Percentiles rank a stretch among this genome's conserved stretches.
Evolutionary conservation across 2,329 filamentous ascomycete genomes (phyloP).

Genomic region (Fulvia fulva): DNA sequence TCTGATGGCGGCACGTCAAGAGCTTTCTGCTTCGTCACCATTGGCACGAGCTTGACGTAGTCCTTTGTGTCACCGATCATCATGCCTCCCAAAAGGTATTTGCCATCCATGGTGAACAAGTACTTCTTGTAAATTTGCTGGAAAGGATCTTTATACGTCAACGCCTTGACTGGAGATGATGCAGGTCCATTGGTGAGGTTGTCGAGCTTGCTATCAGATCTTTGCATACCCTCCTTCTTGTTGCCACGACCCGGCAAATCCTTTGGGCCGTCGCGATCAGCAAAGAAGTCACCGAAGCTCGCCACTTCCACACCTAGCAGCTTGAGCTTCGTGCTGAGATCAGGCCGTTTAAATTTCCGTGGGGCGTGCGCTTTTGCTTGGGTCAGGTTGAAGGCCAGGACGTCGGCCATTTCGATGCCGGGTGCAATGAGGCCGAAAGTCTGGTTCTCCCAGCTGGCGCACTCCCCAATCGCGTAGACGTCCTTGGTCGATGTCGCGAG

Average conservation of each 20-base stretch:
- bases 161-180: slow-evolving; percentile 66
- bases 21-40: slow-evolving; percentile 78
- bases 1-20: slow-evolving; percentile 75
- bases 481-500: slow-evolving; percentile 67
- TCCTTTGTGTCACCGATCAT: slow-evolving; percentile 93
- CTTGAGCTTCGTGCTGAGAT: slow-evolving; percentile 89
- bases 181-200: slow-evolving; percentile 53
- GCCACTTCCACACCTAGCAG: slow-evolving; percentile 86
- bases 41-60: slow-evolving; percentile 81
- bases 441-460: slow-evolving; percentile 82
- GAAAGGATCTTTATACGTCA: slow-evolving; percentile 88
- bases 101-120: slow-evolving; percentile 82
- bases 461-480: slow-evolving; percentile 87
- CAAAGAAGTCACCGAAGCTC: slow-evolving; percentile 91
- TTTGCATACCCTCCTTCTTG: slow-evolving; percentile 41
- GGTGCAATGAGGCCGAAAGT: slow-evolving; percentile 87
- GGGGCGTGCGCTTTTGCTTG: slow-evolving; percentile 69
- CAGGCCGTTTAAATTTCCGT: slow-evolving; percentile 71
- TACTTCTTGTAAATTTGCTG: slow-evolving; percentile 90
- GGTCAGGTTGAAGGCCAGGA: slow-evolving; percentile 86
- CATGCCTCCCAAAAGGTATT: slow-evolving; percentile 90
- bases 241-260: slow-evolving; percentile 59
- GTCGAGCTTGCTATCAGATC: slow-evolving; percentile 46
- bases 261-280: slow-evolving; percentile 77
- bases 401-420: slow-evolving; percentile 88